A percentile compares a stretch with the other conserved stretches of the same genome.
Conservation (phyloP, 305 asterid genomes). For the Salvia sclarea region DNA sequence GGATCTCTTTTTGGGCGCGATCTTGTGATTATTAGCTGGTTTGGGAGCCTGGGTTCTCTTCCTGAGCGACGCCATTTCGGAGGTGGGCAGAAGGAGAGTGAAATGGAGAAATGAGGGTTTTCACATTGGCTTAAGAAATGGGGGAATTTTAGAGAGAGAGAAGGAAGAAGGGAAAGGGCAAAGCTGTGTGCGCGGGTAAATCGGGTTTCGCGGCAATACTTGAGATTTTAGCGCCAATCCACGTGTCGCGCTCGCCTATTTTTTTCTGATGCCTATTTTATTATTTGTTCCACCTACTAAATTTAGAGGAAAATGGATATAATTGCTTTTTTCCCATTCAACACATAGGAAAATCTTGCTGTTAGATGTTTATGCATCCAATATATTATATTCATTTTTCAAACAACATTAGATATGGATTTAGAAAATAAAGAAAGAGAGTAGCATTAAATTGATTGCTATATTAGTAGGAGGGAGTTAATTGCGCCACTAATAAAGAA, state of each 20-base stretch:
- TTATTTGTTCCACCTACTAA: neutral
- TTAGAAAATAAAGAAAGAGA: too few species aligned
- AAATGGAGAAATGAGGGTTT: constrained; percentile 31
- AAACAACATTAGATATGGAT: neutral
- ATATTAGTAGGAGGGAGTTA: neutral
- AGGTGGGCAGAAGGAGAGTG: constrained; percentile 8
- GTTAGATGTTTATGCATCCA: neutral
- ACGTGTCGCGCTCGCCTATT: constrained; percentile 19
- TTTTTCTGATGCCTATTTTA: constrained; percentile 1
- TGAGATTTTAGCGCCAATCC: constrained; percentile 36
- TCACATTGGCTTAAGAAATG: neutral
- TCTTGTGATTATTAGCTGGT: constrained; percentile 29
- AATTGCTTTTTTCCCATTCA: neutral
- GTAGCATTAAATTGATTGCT: neutral
- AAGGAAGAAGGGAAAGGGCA: constrained; percentile 29
- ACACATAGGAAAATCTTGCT: too few species aligned
- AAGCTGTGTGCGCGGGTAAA: constrained; percentile 36
- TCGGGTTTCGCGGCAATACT: constrained; percentile 42
- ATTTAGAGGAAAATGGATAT: too few species aligned
- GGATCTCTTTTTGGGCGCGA: constrained; percentile 34
- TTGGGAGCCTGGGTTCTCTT: constrained; percentile 69
- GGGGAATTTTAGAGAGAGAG: neutral
- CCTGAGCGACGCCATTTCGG: constrained; percentile 40
- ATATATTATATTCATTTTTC: neutral
- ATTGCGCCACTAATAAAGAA: neutral